phyloP scores from a whole-genome alignment of 202 grass and related monocot species.

The Dendrocalamus latiflorus region DNA sequence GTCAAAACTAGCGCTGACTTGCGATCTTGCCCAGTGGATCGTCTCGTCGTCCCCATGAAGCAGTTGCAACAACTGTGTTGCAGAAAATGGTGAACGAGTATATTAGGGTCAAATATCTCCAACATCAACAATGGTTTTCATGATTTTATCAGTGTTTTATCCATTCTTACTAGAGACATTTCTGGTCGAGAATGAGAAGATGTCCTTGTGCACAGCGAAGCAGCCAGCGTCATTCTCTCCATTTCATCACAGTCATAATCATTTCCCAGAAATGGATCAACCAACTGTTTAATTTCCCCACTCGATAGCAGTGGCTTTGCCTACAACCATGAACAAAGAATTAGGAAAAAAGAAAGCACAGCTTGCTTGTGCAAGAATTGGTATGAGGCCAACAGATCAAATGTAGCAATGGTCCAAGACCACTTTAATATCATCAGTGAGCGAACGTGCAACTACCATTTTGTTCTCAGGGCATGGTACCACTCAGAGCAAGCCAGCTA shows the following conservation, averaged over 20 bases:
- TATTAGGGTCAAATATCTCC: neutral
- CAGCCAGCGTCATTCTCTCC: slow-evolving; percentile 62
- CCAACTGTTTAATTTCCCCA: slow-evolving; percentile 58
- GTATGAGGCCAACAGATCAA: neutral
- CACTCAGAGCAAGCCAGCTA: neutral
- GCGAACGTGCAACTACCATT: neutral
- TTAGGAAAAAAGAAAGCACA: neutral
- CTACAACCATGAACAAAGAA: slow-evolving; percentile 33
- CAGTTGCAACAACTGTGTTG: slow-evolving; percentile 58
- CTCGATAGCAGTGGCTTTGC: slow-evolving; percentile 70
- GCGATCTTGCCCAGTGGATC: slow-evolving; percentile 46
- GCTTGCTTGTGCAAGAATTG: neutral
- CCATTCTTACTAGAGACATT: slow-evolving; percentile 60
- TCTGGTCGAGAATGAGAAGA: slow-evolving; percentile 53
- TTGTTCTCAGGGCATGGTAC: slow-evolving; percentile 4
- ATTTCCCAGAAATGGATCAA: slow-evolving; percentile 61
- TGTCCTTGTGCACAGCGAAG: slow-evolving; percentile 69
- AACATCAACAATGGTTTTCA: neutral
- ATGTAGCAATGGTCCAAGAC: neutral
- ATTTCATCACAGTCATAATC: slow-evolving; percentile 65
- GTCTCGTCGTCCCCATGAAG: slow-evolving; percentile 67
- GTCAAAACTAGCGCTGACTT: slow-evolving; percentile 40
- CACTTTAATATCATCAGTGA: neutral
- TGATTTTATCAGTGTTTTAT: neutral
- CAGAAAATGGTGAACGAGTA: too few relatives aligned